Base-by-base conservation (phyloP, 805 yeast genomes). In the Candida lessepsii region DNA sequence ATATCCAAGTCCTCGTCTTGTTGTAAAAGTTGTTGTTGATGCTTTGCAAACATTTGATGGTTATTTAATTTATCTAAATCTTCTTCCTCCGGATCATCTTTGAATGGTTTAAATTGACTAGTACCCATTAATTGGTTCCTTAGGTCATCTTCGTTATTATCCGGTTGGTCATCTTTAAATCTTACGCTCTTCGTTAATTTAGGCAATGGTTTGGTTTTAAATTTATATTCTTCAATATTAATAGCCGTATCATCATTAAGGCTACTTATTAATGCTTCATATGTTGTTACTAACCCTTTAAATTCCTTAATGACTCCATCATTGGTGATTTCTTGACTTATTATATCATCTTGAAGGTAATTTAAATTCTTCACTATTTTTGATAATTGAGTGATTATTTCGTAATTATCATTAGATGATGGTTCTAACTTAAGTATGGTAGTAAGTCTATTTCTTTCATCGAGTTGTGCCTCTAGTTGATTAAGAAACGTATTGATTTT, bases 11-110 rank as follows among this genome's bases (percentile, higher is more conserved):
- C 55, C 19, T 59, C 50, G 47, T 70, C 73, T 48, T 70, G 75
- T 29, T 54, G 57, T 28, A 67, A 44, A 13, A 70, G 35, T 32
- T 57, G 61, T 48, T 70, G 74, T 42, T 67, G 72, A 46, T 69
- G 73, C 42, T 54, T 61, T 7, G 72, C 71, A 54, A 64, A 70
- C 35, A 70, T 37, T 45, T 65, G 71, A 29, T 61, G 71, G 47
- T 67, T 67, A 24, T 61, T 49, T 18, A 50, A 49, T 36, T 50
- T 49, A 9, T 29, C 34, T 6, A 47, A 33, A 18, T 41, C 50
- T 4, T 29, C 27, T 11, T 43, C 47, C 2, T 43, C 47, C 2
- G 40, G 40, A 9, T 57, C 60, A 47, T 68, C 73, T 15, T 48
- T 53, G 44, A 63, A 69, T 0, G 73, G 72, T 44, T 52, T 53